phyloP scores from a whole-genome alignment of 768 basidiomycete genomes.

The Hygrocybe coccinea region DNA sequence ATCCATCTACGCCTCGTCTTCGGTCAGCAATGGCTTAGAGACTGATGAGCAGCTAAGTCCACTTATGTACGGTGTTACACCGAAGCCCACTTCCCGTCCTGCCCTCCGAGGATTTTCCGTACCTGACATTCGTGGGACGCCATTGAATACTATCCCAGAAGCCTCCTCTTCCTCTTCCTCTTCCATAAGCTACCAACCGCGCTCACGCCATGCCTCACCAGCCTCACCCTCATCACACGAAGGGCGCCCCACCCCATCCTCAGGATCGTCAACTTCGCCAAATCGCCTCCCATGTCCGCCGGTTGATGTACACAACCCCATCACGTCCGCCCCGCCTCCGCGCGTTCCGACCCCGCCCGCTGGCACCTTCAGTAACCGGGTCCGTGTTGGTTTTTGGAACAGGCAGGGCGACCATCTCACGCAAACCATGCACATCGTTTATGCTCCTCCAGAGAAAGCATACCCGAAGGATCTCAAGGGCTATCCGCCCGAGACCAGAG shows the following conservation, averaged over 20 bases:
- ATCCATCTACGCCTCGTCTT: conserved; percentile 17
- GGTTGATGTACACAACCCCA: conserved; percentile 11
- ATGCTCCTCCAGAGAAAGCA: conserved; percentile 51
- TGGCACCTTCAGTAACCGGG: conserved; percentile 25
- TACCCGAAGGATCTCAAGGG: conserved; percentile 56
- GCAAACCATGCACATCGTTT: conserved; percentile 52
- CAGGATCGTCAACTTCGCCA: no score
- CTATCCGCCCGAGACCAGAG: conserved; percentile 59
- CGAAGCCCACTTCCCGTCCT: conserved; percentile 24
- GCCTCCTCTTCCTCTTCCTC: conserved; percentile 1
- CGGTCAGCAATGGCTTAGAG: conserved; percentile 22
- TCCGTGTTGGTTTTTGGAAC: conserved; percentile 70
- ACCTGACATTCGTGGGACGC: conserved; percentile 27
- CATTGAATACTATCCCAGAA: conserved; percentile 39
- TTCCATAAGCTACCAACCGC: no score
- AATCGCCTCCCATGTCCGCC: conserved; percentile 27
- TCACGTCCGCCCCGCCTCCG: conserved; percentile 11
- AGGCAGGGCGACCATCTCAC: conserved; percentile 69
- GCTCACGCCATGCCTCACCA: conserved; percentile 6
- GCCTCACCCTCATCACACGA: conserved; percentile 18
- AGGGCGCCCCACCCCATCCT: no score
- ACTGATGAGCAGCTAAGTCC: conserved; percentile 44
- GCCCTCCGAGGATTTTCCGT: conserved; percentile 31
- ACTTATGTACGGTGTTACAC: conserved; percentile 33
- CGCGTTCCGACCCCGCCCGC: conserved; percentile 21